Evolutionary conservation across 768 basidiomycete species (phyloP).

Genomic region (Amanita pseudoporphyria): DNA sequence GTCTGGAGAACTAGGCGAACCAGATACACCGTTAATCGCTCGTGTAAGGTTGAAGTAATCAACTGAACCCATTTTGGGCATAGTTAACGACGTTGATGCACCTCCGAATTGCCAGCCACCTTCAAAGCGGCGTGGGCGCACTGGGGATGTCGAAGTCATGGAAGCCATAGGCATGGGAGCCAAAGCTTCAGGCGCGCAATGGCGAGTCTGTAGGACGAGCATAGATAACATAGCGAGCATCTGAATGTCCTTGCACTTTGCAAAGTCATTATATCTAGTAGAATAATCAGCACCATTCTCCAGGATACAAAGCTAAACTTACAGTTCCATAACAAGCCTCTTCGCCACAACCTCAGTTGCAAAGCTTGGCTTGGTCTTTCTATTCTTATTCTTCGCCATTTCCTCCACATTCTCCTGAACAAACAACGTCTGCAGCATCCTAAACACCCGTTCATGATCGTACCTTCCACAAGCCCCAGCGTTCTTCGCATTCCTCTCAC

Average conservation of each 20-base stretch:
- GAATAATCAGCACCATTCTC: not conserved
- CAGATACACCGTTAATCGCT: not conserved
- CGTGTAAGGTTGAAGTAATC: slow-evolving; percentile 56
- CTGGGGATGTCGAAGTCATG: not conserved
- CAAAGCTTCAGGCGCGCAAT: slow-evolving; percentile 8
- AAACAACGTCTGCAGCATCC: slow-evolving; percentile 42
- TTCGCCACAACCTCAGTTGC: slow-evolving; percentile 24
- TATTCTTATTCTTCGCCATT: slow-evolving; percentile 7
- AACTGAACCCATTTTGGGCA: slow-evolving; percentile 19
- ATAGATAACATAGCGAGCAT: slow-evolving; percentile 73
- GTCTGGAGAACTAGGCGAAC: slow-evolving; percentile 33
- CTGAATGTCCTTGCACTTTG: slow-evolving; percentile 57
- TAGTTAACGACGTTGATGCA: slow-evolving; percentile 5
- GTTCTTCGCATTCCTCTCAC: slow-evolving; percentile 47
- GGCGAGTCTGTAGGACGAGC: slow-evolving; percentile 45
- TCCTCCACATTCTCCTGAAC: slow-evolving; percentile 10
- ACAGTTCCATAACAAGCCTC: slow-evolving; percentile 39
- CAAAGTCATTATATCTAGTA: slow-evolving; percentile 30
- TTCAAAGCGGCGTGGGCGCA: slow-evolving; percentile 5
- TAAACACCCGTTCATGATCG: slow-evolving; percentile 66
- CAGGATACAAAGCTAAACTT: slow-evolving; percentile 17
- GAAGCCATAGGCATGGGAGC: slow-evolving; percentile 6
- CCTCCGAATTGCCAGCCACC: slow-evolving; percentile 5
- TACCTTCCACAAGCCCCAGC: slow-evolving; percentile 52
- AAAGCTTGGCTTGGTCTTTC: slow-evolving; percentile 11